Evolutionary conservation across 257 asterid genomes (phyloP).

Genomic region (Nicotiana undulata): DNA sequence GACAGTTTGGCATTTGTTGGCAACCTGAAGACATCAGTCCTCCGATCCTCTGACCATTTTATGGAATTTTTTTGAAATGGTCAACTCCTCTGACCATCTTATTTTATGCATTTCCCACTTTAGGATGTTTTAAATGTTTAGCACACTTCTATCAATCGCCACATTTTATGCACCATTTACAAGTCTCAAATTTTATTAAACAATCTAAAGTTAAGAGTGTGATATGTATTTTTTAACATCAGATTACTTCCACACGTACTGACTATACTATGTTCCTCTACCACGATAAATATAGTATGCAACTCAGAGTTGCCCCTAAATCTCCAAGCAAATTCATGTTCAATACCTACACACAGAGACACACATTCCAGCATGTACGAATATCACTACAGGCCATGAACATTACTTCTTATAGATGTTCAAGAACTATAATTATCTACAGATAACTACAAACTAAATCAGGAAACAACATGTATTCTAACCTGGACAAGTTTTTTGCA

Average conservation of each 20-base stretch:
- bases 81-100: background rate
- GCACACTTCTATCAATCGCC: background rate
- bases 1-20: background rate
- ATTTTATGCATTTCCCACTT: background rate
- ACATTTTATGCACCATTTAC: background rate
- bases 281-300: background rate
- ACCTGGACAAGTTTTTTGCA: slow-evolving; percentile 48
- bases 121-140: background rate
- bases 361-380: background rate
- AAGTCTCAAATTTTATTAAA: background rate
- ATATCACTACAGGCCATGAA: background rate
- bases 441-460: background rate
- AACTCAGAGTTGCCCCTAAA: background rate
- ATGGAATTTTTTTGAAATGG: too few relatives aligned
- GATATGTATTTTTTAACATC: background rate
- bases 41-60: too few relatives aligned
- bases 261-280: background rate
- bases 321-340: background rate
- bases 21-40: too few relatives aligned
- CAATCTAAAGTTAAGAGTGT: background rate
- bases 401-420: too few relatives aligned
- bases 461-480: background rate
- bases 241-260: background rate
- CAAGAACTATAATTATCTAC: background rate
- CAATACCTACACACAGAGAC: background rate